Percentiles rank a stretch among this genome's conserved stretches.
Evolutionary conservation across 768 basidiomycete species (phyloP).

Genomic region (Suillus clintonianus): DNA sequence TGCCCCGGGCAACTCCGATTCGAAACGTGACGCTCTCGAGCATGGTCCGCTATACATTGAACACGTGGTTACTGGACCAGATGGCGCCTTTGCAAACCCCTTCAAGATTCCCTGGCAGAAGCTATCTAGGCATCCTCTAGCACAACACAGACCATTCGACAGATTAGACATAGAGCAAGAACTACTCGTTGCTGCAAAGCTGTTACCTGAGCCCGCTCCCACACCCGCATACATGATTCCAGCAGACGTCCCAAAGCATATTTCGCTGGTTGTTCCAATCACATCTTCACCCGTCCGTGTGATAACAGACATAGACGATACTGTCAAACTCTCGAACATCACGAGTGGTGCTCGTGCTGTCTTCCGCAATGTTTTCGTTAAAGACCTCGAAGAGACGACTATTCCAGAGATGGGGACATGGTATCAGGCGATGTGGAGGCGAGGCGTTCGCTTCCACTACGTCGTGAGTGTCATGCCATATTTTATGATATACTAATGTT

Average conservation of each 20-base stretch:
- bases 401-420: conserved; percentile 85
- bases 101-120: conserved; percentile 70
- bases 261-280: conserved; percentile 45
- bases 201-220: conserved; percentile 41
- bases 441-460: conserved; percentile 83
- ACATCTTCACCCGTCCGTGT: conserved; percentile 70
- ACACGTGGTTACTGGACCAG: conserved; percentile 58
- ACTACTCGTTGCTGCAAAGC: conserved; percentile 55
- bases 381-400: conserved; percentile 73
- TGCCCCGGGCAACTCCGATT: conserved; percentile 13
- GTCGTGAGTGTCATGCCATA: conserved; percentile 57
- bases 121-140: conserved; percentile 61
- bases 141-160: conserved; percentile 58
- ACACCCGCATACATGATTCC: conserved; percentile 11
- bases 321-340: conserved; percentile 70
- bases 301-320: conserved; percentile 95
- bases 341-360: conserved; percentile 75
- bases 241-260: conserved; percentile 15
- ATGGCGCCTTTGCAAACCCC: conserved; percentile 73
- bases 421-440: conserved; percentile 68
- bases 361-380: conserved; percentile 92
- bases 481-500: neutral
- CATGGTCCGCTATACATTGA: conserved; percentile 49
- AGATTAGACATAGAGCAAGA: conserved; percentile 43
- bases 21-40: conserved; percentile 28